phyloP scores from a whole-genome alignment of 768 basidiomycete genomes.

The Suillus variegatus region DNA sequence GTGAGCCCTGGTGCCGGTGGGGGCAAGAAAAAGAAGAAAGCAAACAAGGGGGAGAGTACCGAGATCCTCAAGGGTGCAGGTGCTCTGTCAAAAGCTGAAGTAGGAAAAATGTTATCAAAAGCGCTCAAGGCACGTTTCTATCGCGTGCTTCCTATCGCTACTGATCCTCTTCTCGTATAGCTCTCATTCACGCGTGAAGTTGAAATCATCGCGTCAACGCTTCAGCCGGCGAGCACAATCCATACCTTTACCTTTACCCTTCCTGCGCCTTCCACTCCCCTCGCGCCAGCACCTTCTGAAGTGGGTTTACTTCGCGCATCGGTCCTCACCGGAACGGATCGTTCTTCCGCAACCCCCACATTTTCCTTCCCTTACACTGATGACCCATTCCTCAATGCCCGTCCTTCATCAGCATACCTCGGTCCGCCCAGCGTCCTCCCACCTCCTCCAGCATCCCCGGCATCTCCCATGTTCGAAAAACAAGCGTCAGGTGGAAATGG shows the following conservation, averaged over 20 bases:
- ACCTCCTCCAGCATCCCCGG: constrained; percentile 29
- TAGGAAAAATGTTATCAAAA: constrained; percentile 89
- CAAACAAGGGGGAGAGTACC: constrained; percentile 52
- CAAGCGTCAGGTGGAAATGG: constrained; percentile 37
- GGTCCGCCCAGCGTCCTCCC: constrained; percentile 70
- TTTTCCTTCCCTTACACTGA: constrained; percentile 75
- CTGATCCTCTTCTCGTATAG: constrained; percentile 37
- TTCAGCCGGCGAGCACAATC: constrained; percentile 90
- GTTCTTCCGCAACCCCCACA: constrained; percentile 63
- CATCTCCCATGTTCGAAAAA: constrained; percentile 33
- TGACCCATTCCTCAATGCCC: constrained; percentile 66
- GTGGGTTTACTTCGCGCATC: constrained; percentile 63
- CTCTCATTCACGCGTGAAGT: constrained; percentile 91
- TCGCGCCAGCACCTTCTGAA: constrained; percentile 73
- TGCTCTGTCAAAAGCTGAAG: constrained; percentile 81
- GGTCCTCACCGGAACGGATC: constrained; percentile 64
- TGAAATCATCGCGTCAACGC: constrained; percentile 92
- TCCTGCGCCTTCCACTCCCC: constrained; percentile 72
- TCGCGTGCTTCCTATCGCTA: not conserved
- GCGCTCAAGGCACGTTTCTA: constrained; percentile 70
- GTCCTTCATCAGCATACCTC: constrained; percentile 79
- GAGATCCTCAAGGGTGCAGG: constrained; percentile 75
- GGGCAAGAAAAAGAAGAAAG: constrained; percentile 69
- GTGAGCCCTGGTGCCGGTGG: constrained; percentile 84
- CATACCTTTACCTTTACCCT: constrained; percentile 91